phyloP scores from a whole-genome alignment of 176 grass and related monocot species.

The Avena insularis region DNA sequence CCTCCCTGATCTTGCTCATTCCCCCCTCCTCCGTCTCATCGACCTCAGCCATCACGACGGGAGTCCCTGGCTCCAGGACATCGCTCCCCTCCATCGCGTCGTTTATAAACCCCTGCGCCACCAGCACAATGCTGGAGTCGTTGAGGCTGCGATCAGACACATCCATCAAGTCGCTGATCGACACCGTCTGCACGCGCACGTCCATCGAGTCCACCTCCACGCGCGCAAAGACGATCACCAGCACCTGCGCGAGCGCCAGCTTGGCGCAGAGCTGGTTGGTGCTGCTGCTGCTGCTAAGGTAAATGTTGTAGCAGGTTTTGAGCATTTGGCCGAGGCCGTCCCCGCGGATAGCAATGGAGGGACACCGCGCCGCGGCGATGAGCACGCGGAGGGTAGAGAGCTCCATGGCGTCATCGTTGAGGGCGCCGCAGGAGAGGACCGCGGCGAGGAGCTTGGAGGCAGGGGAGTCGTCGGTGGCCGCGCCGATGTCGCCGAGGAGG shows the following conservation, averaged over 20 bases:
- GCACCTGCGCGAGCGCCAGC: slow-evolving; percentile 83
- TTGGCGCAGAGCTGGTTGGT: slow-evolving; percentile 92
- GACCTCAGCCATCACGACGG: slow-evolving; percentile 36
- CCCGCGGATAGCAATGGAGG: slow-evolving; percentile 66
- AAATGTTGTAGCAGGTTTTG: slow-evolving; percentile 89
- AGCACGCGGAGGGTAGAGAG: slow-evolving; percentile 75
- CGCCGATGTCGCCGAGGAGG: slow-evolving; percentile 71
- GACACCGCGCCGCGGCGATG: slow-evolving; percentile 69
- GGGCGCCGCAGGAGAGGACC: slow-evolving; percentile 54
- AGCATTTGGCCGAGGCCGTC: slow-evolving; percentile 79
- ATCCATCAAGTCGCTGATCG: slow-evolving; percentile 87
- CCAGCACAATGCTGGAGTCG: slow-evolving; percentile 78
- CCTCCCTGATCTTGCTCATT: slow-evolving; percentile 60
- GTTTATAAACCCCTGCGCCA: slow-evolving; percentile 90
- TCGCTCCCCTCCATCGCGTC: slow-evolving; percentile 75
- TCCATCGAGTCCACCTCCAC: slow-evolving; percentile 70
- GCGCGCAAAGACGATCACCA: slow-evolving; percentile 72
- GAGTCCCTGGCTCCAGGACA: slow-evolving; percentile 44
- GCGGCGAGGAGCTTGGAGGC: slow-evolving; percentile 59
- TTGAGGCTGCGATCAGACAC: slow-evolving; percentile 87
- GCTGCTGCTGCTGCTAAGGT: slow-evolving; percentile 79
- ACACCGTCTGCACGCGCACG: slow-evolving; percentile 61
- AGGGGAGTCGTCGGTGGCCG: slow-evolving; percentile 35
- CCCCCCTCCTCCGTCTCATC: slow-evolving; percentile 42
- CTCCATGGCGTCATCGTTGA: slow-evolving; percentile 75